Conservation (phyloP, 306 rosid species). For the Cucumis sativus region DNA sequence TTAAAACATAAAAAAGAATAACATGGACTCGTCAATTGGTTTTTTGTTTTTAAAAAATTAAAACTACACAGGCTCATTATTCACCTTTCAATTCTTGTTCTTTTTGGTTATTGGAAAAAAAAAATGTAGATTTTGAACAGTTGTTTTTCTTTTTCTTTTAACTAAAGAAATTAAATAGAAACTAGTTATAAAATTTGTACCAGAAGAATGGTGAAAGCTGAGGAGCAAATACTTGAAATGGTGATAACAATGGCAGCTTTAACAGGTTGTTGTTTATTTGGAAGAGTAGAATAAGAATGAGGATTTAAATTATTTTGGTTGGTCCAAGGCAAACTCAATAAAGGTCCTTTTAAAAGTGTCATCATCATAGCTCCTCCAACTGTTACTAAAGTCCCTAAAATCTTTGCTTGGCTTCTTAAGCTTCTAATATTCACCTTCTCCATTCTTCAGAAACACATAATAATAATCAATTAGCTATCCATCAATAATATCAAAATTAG, state of each 20-base stretch:
- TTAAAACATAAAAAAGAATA: no score
- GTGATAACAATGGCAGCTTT: conserved; percentile 16
- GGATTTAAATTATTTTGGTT: conserved; percentile 15
- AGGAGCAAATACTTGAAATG: background rate
- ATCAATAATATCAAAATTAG: no score
- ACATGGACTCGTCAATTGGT: no score
- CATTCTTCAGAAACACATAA: conserved; percentile 39
- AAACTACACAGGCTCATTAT: no score
- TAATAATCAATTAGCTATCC: no score
- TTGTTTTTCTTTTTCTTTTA: no score
- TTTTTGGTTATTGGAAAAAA: no score
- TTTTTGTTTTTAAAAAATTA: no score
- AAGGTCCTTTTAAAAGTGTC: conserved; percentile 70
- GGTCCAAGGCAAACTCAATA: conserved; percentile 49
- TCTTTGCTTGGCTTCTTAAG: conserved; percentile 61
- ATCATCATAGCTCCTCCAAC: conserved; percentile 87
- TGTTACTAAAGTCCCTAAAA: conserved; percentile 58
- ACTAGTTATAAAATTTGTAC: background rate
- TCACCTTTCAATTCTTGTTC: no score
- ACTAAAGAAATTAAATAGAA: no score
- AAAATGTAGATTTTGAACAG: no score
- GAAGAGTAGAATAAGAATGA: conserved; percentile 11
- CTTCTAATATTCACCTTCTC: conserved; percentile 65
- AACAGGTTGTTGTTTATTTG: conserved; percentile 39
- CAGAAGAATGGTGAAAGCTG: conserved; percentile 9